Evolutionary conservation across 2,329 filamentous ascomycete species (phyloP), one percentile per base, ranked within the genome.

Genomic region (Fusarium proliferatum): DNA sequence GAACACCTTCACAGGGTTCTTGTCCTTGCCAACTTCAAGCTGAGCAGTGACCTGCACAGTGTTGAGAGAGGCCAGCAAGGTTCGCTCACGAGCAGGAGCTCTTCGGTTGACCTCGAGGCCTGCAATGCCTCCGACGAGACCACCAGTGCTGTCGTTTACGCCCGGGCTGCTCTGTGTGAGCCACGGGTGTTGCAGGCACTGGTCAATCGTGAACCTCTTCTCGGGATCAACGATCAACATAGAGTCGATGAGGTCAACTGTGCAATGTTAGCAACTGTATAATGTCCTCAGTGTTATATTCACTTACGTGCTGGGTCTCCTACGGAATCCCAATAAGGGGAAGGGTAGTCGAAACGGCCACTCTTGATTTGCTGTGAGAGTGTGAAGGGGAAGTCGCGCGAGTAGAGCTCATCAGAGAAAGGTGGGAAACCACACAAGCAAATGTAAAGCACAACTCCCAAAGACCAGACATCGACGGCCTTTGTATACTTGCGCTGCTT

Each of bases 361-460:
- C 90, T 89, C 81, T 93, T 95, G 82, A 99, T 98, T 83, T 98
- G 95, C 74, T 97, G 83, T 97, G 93, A 93, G 49, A 98, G 86
- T 0, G 89, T 94, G 80, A 94, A 98, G 5, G 96, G 96, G 74
- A 95, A 96, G 49, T 97, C 92, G 41, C 84, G 84, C 2, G 91
- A 91, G 83, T 92, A 94, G 1, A 98, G 90, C 83, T 99, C 96
- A 78, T 99, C 96, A 1, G 94, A 97, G 83, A 99, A 99, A 0
- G 96, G 96, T 9, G 96, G 96, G 79, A 98, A 98, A 41, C 96
- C 96, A 80, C 96, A 98, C 9, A 98, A 88, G 80, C 95, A 98
- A 77, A 98, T 98, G 83, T 98, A 99, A 30, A 99, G 87, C 7
- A 99, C 96, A 6, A 99, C 96, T n/a, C 96, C 96, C 2, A 98